Conservation (phyloP, 2,329 filamentous ascomycete species). For the Fusarium torulosum region DNA sequence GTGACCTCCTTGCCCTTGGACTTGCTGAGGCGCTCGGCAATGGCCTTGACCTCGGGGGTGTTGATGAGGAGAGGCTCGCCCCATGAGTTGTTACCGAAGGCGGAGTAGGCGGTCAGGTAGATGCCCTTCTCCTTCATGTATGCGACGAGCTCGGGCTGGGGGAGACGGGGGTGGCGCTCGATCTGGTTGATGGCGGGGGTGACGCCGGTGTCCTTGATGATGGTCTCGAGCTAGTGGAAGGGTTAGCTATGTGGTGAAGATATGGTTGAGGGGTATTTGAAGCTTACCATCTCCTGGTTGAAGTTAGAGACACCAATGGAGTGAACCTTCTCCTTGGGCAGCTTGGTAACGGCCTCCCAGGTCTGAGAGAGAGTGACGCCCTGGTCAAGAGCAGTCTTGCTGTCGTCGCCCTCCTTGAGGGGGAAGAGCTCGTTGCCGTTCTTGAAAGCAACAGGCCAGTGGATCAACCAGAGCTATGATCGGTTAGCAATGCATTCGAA, state of each 20-base stretch:
- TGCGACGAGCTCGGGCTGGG: slow-evolving; percentile 66
- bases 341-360: slow-evolving; percentile 66
- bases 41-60: slow-evolving; percentile 66
- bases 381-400: slow-evolving; percentile 58
- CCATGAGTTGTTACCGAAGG: slow-evolving; percentile 62
- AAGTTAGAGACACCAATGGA: slow-evolving; percentile 83
- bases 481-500: slow-evolving; percentile 2
- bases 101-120: slow-evolving; percentile 74
- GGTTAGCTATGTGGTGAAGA: slow-evolving; percentile 8
- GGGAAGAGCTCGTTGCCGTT: slow-evolving; percentile 60
- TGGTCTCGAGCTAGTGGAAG: slow-evolving; percentile 59
- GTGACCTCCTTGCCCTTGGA: slow-evolving; percentile 55
- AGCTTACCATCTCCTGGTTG: slow-evolving; percentile 64
- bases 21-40: slow-evolving; percentile 62
- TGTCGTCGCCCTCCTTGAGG: slow-evolving; percentile 52
- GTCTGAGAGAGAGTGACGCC: slow-evolving; percentile 58
- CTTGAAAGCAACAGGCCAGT: slow-evolving; percentile 69
- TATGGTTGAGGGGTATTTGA: neutral
- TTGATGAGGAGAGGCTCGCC: slow-evolving; percentile 67
- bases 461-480: slow-evolving; percentile 68
- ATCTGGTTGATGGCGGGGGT: slow-evolving; percentile 75
- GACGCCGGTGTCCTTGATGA: slow-evolving; percentile 70
- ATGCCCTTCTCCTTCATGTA: slow-evolving; percentile 74
- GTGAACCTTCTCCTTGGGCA: slow-evolving; percentile 71
- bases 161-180: slow-evolving; percentile 75